Base-by-base conservation (phyloP, 352 stramenopile species). In the Thraustochytrium sp. region DNA sequence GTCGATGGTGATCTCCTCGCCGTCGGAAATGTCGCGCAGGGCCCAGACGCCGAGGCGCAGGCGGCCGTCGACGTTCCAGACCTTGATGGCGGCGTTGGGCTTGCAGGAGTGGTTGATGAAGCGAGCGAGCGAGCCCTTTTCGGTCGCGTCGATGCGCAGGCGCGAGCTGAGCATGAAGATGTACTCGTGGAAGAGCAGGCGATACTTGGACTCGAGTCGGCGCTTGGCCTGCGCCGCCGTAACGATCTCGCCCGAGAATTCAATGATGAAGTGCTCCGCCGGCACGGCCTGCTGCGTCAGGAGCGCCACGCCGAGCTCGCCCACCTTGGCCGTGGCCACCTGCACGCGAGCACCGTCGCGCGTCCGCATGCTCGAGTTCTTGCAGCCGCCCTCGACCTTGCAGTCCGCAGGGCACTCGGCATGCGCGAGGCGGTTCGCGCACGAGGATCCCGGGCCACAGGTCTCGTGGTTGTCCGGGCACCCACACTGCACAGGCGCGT, bases 71-170 rank as follows among this genome's bases (percentile, higher is more conserved):
- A 98, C 95, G 72, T 94, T 95, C 95, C 95, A 98, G 85, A 96
- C 96, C 84, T 98, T 88, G 44, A 98, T 87, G 18, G 92, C 90
- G 86, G 94, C 98, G 86, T 98, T 99, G 0, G 96, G 96, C 40
- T 97, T 92, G 84, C 95, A 99, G 13, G 92, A 96, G 88, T 99
- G 96, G 87, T 99, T 98, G 86, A 98, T 98, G 87, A 97, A 98
- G 34, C 96, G 92, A 29, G 95, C 97, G 34, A 97, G 91, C 74
- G 93, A 95, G 26, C 96, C 96, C 82, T 95, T 93, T 82, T 94
- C 91, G 3, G 93, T 91, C 29, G 95, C 96, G 87, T 99, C 96
- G 51, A 99, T 97, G 1, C 59, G 34, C 11, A 72, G 40, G 8
- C 59, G 59, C 9, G 59, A 34, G 40, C 59, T 72, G 59, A 72